Evolutionary conservation across 345 rosid genomes (phyloP).

Genomic region (Salix arbutifolia): DNA sequence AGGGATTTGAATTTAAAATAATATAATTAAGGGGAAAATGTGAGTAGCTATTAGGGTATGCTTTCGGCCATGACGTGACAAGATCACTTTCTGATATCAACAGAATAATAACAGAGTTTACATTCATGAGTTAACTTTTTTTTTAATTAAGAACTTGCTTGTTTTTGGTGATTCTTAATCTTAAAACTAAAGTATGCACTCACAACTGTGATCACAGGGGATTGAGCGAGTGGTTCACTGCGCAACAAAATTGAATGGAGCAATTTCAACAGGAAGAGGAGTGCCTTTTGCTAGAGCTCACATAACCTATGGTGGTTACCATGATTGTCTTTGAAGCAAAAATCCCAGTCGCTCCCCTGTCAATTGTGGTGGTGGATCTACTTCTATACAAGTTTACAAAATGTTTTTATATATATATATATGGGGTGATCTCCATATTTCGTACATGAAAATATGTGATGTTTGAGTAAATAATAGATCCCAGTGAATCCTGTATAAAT

Average conservation of each 20-base stretch:
- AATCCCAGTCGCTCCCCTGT: not conserved
- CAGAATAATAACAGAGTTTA: not conserved
- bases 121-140: not conserved
- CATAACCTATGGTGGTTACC: conserved; percentile 68
- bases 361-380: conserved; percentile 5
- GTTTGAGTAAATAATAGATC: conserved; percentile 3
- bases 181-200: not conserved
- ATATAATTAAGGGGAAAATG: not conserved
- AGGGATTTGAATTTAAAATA: not conserved
- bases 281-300: conserved; percentile 70
- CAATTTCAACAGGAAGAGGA: conserved; percentile 64
- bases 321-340: conserved; percentile 44
- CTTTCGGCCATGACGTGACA: not conserved
- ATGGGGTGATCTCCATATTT: conserved; percentile 7
- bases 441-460: conserved; percentile 3
- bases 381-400: not conserved
- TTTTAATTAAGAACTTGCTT: no score
- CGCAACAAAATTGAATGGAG: conserved; percentile 58
- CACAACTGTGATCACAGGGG: conserved; percentile 39
- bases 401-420: conserved; percentile 3
- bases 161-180: not conserved
- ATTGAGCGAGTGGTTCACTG: conserved; percentile 66
- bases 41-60: not conserved
- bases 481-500: conserved; percentile 19
- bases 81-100: not conserved